Evolutionary conservation across 257 asterid genomes (phyloP).

Genomic region (Primulina huaijiensis): DNA sequence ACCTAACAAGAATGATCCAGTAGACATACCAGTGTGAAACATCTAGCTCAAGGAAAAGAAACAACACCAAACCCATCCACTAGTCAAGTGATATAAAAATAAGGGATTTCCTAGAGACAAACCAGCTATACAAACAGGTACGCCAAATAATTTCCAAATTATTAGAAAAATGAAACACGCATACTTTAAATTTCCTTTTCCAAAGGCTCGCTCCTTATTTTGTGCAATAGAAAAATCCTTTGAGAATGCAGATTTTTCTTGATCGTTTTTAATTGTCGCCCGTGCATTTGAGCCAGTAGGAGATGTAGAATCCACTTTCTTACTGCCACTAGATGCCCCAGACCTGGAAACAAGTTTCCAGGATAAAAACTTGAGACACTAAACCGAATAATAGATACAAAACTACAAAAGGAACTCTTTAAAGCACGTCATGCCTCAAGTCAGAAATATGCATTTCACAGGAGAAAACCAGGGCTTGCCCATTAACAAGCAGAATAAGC

Average conservation of each 20-base stretch:
- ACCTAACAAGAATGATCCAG: slow-evolving; percentile 44
- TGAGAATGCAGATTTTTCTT: slow-evolving; percentile 60
- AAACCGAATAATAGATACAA: slow-evolving; percentile 22
- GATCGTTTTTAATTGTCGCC: slow-evolving; percentile 62
- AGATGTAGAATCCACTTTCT: slow-evolving; percentile 64
- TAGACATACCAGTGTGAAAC: slow-evolving; percentile 16
- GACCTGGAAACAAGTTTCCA: slow-evolving; percentile 45
- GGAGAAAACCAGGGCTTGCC: slow-evolving; percentile 12
- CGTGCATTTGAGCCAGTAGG: slow-evolving; percentile 66
- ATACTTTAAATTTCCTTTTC: slow-evolving; percentile 76
- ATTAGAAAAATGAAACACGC: slow-evolving; percentile 25
- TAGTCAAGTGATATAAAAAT: slow-evolving; percentile 17
- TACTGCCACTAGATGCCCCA: slow-evolving; percentile 52
- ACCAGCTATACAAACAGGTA: neutral
- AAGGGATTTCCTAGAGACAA: slow-evolving; percentile 16
- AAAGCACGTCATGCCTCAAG: slow-evolving; percentile 12
- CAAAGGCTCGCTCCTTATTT: slow-evolving; percentile 64
- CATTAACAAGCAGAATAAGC: neutral
- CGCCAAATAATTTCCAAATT: slow-evolving; percentile 1
- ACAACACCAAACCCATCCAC: neutral
- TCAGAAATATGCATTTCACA: neutral
- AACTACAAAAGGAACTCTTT: slow-evolving; percentile 5
- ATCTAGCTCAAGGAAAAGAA: slow-evolving; percentile 9
- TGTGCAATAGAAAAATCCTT: slow-evolving; percentile 62
- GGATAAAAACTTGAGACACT: slow-evolving; percentile 7